Percentiles rank a stretch among this genome's conserved stretches.
Evolutionary conservation across 805 yeast genomes (phyloP).

Genomic region (Nakazawaea holstii): DNA sequence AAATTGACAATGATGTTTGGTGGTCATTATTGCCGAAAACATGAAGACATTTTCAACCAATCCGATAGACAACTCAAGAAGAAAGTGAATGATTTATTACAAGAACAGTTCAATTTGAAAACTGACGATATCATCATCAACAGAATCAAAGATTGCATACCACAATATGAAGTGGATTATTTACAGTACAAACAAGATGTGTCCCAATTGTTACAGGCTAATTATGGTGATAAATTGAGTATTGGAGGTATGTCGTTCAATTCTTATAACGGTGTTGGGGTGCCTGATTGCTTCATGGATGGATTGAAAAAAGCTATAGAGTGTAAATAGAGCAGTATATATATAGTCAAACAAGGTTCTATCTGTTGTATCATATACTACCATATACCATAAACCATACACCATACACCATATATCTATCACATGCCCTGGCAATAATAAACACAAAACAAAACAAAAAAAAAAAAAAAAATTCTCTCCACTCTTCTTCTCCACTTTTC

Average conservation of each 20-base stretch:
- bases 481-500: no score
- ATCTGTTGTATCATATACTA: no score
- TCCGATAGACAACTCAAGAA: constrained; percentile 8
- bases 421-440: no score
- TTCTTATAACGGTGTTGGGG: constrained; percentile 62
- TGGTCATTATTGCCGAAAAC: constrained; percentile 45
- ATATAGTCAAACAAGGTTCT: neutral
- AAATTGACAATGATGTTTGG: constrained; percentile 90
- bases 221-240: constrained; percentile 37
- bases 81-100: constrained; percentile 6
- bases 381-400: no score
- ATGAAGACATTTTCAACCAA: constrained; percentile 2
- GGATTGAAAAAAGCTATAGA: constrained; percentile 53
- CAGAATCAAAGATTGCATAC: constrained; percentile 56
- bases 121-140: constrained; percentile 16
- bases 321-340: constrained; percentile 11
- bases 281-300: constrained; percentile 77
- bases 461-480: no score
- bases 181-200: constrained; percentile 33
- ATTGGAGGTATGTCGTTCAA: constrained; percentile 81
- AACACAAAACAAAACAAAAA: no score
- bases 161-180: constrained; percentile 76
- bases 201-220: constrained; percentile 24
- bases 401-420: no score
- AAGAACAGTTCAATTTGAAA: constrained; percentile 32